Conservation (phyloP, 495 filamentous ascomycete genomes). For the Penicillium coprophilum region DNA sequence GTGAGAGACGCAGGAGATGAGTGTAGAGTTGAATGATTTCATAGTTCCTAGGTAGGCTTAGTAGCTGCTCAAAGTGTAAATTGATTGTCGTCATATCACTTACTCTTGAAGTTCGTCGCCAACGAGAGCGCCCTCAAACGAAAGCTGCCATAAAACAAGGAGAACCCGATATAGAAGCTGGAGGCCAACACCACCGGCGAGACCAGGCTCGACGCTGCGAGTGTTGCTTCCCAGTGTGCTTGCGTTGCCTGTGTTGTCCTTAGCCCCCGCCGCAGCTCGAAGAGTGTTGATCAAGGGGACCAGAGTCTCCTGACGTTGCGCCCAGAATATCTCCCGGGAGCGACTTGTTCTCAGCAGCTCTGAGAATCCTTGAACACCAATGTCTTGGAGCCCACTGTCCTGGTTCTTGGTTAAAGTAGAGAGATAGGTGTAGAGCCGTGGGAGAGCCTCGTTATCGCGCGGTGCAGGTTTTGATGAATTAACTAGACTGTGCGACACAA, state of each 20-base stretch:
- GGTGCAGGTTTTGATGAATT: slow-evolving; percentile 52
- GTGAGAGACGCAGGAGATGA: slow-evolving; percentile 83
- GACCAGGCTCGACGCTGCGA: slow-evolving; percentile 58
- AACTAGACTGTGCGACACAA: slow-evolving; percentile 71
- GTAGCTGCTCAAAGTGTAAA: slow-evolving; percentile 6
- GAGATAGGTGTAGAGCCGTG: slow-evolving; percentile 84
- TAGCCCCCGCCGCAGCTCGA: slow-evolving; percentile 71
- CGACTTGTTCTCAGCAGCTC: slow-evolving; percentile 73
- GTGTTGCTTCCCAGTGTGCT: slow-evolving; percentile 67
- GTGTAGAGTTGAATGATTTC: slow-evolving; percentile 90
- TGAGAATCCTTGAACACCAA: slow-evolving; percentile 90
- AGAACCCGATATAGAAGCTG: slow-evolving; percentile 95
- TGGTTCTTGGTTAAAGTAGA: slow-evolving; percentile 74
- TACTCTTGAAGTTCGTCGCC: slow-evolving; percentile 87
- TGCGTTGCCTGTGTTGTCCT: slow-evolving; percentile 65
- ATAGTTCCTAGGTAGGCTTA: slow-evolving; percentile 62
- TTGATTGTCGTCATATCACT: slow-evolving; percentile 18
- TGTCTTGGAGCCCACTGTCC: slow-evolving; percentile 89
- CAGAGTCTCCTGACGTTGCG: slow-evolving; percentile 77
- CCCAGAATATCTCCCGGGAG: slow-evolving; percentile 85
- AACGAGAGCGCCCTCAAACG: slow-evolving; percentile 81
- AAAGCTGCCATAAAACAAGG: slow-evolving; percentile 90
- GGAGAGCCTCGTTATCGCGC: slow-evolving; percentile 72
- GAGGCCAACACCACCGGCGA: slow-evolving; percentile 81
- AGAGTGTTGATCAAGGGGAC: slow-evolving; percentile 81